A percentile compares a stretch with the other conserved stretches of the same genome.
These are phyloP conservation scores for Euphorbia celastroides DNA, from an alignment of 441 rosid species.

Conservation along the genomic window DNA sequence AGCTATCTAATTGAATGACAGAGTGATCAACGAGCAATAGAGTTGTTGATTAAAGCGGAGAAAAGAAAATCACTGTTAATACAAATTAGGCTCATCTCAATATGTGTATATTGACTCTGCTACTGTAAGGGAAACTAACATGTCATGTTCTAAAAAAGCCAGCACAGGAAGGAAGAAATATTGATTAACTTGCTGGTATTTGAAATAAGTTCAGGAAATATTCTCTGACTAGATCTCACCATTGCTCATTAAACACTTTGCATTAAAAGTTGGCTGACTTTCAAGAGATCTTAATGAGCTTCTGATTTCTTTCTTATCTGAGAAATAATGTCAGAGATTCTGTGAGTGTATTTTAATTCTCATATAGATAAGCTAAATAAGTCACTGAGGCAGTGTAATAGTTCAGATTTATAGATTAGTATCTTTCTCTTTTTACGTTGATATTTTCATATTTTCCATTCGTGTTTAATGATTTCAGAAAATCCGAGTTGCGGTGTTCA, in stretches of 20 bases:
- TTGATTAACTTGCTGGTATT: neutral
- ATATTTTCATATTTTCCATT: neutral
- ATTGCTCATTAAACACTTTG: neutral
- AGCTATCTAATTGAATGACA: no score
- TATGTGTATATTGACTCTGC: no score
- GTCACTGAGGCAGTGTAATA: neutral
- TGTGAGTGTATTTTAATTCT: neutral
- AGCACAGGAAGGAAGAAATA: neutral
- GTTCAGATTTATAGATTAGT: neutral
- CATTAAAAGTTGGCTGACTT: neutral
- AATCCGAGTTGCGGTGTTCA: no score
- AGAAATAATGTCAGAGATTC: neutral
- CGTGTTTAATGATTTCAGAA: no score
- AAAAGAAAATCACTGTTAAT: no score
- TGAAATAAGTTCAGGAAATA: neutral
- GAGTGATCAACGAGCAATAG: no score
- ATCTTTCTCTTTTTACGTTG: neutral
- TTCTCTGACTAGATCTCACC: conserved; percentile 2
- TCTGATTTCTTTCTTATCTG: neutral
- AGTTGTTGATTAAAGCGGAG: no score
- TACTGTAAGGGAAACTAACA: neutral
- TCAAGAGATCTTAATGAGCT: neutral
- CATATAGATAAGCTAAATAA: neutral
- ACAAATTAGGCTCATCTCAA: no score
- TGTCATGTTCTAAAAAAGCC: neutral